Conservation (phyloP, 1,139 yeast species). For the Candida anutae region DNA sequence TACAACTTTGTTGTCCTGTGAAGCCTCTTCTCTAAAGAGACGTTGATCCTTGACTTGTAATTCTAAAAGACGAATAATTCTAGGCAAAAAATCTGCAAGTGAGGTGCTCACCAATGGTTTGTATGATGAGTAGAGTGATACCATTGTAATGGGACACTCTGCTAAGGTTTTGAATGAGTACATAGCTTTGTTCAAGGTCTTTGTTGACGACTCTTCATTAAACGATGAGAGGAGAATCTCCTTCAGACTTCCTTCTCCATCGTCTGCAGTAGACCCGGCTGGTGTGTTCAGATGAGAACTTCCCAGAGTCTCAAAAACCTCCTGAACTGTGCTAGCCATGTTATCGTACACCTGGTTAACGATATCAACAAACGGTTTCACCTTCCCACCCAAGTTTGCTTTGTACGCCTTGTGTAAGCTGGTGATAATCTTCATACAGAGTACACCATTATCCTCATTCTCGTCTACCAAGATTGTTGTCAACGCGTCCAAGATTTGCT, state of each 20-base stretch:
- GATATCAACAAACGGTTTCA: slow-evolving; percentile 70
- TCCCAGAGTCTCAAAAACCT: slow-evolving; percentile 32
- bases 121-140: slow-evolving; percentile 81
- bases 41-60: slow-evolving; percentile 59
- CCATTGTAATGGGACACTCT: slow-evolving; percentile 97
- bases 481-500: slow-evolving; percentile 52
- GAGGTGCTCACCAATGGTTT: slow-evolving; percentile 67
- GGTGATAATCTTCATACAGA: slow-evolving; percentile 87
- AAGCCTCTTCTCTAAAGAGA: slow-evolving; percentile 46
- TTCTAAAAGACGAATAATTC: slow-evolving; percentile 65
- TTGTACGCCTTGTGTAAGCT: slow-evolving; percentile 83
- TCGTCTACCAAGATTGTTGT: slow-evolving; percentile 59
- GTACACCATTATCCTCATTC: slow-evolving; percentile 92
- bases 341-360: slow-evolving; percentile 75
- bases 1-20: slow-evolving; percentile 49
- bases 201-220: slow-evolving; percentile 29
- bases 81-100: slow-evolving; percentile 73
- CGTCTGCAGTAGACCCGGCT: slow-evolving; percentile 2
- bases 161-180: slow-evolving; percentile 85
- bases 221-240: slow-evolving; percentile 28
- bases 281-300: slow-evolving; percentile 4
- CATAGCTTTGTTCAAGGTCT: slow-evolving; percentile 50
- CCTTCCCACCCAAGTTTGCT: slow-evolving; percentile 57
- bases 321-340: slow-evolving; percentile 68
- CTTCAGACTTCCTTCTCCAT: slow-evolving; percentile 7